These are phyloP conservation scores for Tolypocladium amazonense DNA, from an alignment of 2,329 filamentous ascomycete genomes.

Conservation along the genomic window DNA sequence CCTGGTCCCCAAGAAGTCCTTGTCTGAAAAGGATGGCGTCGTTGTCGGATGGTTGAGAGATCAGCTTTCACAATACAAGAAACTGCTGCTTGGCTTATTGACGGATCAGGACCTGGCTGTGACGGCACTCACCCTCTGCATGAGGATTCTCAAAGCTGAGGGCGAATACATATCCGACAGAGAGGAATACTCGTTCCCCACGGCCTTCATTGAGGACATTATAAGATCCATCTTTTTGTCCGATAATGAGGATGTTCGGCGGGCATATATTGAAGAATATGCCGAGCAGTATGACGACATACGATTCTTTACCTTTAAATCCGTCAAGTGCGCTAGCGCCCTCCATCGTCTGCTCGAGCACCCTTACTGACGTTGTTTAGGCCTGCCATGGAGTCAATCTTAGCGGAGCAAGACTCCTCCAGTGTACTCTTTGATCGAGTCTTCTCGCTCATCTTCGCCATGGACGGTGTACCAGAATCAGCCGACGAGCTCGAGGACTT, in stretches of 20 bases:
- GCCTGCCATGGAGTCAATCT: conserved; percentile 13
- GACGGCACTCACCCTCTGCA: conserved; percentile 65
- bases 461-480: conserved; percentile 61
- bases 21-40: conserved; percentile 62
- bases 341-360: conserved; percentile 14
- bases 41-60: conserved; percentile 72
- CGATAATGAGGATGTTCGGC: conserved; percentile 47
- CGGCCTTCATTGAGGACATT: conserved; percentile 53
- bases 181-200: conserved; percentile 59
- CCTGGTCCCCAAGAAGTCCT: conserved; percentile 53
- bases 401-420: conserved; percentile 6
- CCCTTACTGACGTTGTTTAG: conserved; percentile 8
- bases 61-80: conserved; percentile 61
- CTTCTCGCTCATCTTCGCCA: conserved; percentile 51
- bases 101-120: conserved; percentile 51
- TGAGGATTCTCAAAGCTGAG: conserved; percentile 78
- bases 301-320: conserved; percentile 69
- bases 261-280: conserved; percentile 69
- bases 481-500: conserved; percentile 58
- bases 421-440: conserved; percentile 39
- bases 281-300: conserved; percentile 75
- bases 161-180: conserved; percentile 49
- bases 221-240: conserved; percentile 51
- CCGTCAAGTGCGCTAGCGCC: conserved; percentile 49
- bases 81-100: conserved; percentile 50